Evolutionary conservation across 1,139 yeast genomes (phyloP).

Genomic region (Magnusiomyces sp.): DNA sequence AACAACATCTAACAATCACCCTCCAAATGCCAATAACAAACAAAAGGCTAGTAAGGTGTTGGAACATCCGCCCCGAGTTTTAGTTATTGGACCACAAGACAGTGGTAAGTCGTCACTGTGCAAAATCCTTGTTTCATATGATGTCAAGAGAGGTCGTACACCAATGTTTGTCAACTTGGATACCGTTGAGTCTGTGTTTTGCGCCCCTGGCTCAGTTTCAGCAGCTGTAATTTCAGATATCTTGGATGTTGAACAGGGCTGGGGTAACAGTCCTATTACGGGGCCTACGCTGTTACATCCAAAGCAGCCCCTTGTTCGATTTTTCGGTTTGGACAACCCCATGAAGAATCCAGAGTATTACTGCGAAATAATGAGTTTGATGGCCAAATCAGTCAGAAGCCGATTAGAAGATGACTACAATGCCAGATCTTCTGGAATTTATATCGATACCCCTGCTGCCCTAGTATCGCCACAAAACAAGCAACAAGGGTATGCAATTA

Average conservation of each 20-base stretch:
- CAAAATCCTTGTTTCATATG: conserved; percentile 66
- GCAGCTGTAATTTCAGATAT: conserved; percentile 80
- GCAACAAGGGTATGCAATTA: conserved; percentile 35
- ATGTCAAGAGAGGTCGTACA: conserved; percentile 53
- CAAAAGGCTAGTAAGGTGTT: too few species aligned
- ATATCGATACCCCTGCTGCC: conserved; percentile 71
- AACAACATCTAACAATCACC: conserved; percentile 3
- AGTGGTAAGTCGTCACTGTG: conserved; percentile 74
- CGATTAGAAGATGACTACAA: conserved; percentile 49
- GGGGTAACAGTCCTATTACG: conserved; percentile 82
- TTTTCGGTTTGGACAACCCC: conserved; percentile 61
- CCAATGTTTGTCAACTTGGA: conserved; percentile 75
- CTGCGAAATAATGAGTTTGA: conserved; percentile 44
- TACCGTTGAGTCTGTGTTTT: conserved; percentile 70
- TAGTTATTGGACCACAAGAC: conserved; percentile 63
- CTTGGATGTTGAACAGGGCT: conserved; percentile 72
- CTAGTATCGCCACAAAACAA: conserved; percentile 28
- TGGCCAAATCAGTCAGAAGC: conserved; percentile 51
- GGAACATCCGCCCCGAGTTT: conserved; percentile 45
- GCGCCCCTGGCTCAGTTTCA: conserved; percentile 76
- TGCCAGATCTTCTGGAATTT: conserved; percentile 51
- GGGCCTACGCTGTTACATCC: conserved; percentile 80
- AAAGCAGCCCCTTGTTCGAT: conserved; percentile 78
- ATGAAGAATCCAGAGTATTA: conserved; percentile 55
- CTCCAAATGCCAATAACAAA: conserved; percentile 7